phyloP scores from a whole-genome alignment of 306 rosid species.

The Malus asiatica region DNA sequence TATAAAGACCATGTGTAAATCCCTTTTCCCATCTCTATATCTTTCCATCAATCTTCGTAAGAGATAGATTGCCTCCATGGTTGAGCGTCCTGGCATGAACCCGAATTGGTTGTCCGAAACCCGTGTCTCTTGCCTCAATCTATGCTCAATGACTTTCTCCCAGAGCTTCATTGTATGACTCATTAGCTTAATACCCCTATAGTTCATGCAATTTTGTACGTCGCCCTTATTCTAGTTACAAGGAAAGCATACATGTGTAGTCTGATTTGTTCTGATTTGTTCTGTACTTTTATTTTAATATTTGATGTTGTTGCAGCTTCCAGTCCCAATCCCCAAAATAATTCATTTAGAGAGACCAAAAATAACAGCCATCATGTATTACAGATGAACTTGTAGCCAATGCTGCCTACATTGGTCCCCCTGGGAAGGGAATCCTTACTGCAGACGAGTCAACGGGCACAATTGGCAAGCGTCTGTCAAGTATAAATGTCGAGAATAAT shows the following conservation, averaged over 20 bases:
- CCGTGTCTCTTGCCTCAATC: no score
- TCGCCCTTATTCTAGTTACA: no score
- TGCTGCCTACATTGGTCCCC: slow-evolving; percentile 61
- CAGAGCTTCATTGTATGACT: no score
- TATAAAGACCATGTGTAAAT: no score
- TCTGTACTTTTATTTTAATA: neutral
- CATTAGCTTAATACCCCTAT: no score
- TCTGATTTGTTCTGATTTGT: neutral
- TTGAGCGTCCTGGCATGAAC: no score
- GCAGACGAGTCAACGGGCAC: slow-evolving; percentile 67
- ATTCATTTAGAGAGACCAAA: neutral
- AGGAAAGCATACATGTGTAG: neutral
- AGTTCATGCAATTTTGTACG: no score
- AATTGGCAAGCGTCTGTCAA: slow-evolving; percentile 53
- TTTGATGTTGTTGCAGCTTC: neutral
- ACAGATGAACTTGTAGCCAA: slow-evolving; percentile 59
- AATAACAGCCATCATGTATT: neutral
- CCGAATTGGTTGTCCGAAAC: no score
- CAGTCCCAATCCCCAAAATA: neutral
- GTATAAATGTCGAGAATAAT: slow-evolving; percentile 49
- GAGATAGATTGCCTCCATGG: no score
- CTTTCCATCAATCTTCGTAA: no score
- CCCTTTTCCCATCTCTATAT: no score
- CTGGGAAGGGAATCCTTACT: slow-evolving; percentile 66
- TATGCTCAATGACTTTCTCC: no score